Evolutionary conservation across 805 yeast genomes (phyloP), one percentile per base, ranked within the genome.

Genomic region (Saccharomyces kudriavzevii): DNA sequence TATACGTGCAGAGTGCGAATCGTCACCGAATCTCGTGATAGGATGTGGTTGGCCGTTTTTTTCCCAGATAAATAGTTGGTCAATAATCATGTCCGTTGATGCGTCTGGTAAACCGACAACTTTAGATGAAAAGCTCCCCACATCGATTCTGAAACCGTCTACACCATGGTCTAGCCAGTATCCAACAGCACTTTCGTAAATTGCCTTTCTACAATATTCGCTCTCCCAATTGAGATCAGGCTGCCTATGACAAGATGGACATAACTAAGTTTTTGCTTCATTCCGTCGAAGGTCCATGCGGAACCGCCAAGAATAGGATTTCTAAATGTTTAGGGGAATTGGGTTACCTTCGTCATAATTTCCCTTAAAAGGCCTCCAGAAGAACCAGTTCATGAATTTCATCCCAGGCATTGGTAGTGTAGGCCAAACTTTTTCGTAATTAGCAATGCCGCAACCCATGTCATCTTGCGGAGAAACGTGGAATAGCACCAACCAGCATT

Each of bases 171-270:
- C 74, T 53, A 75, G 75, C 85, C 85, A 81, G 65, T 73, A 81
- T 40, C 68, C 68, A 57, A 79, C 65, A 10, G 83, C 81, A 25
- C 71, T 63, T 43, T 77, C 70, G 66, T 78, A 78, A 52, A 80
- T 61, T 10, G 65, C 65, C 8, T 58, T 53, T 52, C 70, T 56
- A 14, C 62, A 53, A 30, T 60, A 66, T 52, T 60, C 61, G 60
- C 74, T 79, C 58, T 81, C 84, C 86, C 85, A 81, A 68, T 81
- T 81, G 60, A 81, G 70, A 61, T 81, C 85, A 14, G 85, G 85
- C 67, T 81, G 85, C 29, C 75, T 62, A 49, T 66, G 68, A 13
- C 83, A 82, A 67, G 79, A 81, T 54, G 80, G 69, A 52, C 74
- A 76, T 58, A 81, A 67, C 66, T 80, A 81, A 79, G 81, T 66